These are phyloP conservation scores for Grammothele lineata DNA, from an alignment of 768 basidiomycete genomes.

Conservation along the genomic window DNA sequence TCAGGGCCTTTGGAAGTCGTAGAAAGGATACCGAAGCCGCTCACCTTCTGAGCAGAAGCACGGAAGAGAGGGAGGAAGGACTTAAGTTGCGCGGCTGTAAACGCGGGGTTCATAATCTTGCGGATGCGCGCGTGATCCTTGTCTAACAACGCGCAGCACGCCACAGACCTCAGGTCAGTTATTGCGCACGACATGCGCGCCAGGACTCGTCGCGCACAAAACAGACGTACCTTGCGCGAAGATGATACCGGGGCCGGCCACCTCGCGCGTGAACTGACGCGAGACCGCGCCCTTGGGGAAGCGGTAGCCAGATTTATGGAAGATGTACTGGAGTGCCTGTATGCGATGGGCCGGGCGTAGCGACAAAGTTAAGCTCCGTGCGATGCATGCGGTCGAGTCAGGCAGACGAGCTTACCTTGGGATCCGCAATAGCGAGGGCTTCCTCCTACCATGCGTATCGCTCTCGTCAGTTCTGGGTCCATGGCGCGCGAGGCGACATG, in stretches of 20 bases:
- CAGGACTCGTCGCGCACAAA: not conserved
- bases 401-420: conserved; percentile 4
- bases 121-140: conserved; percentile 18
- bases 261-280: conserved; percentile 14
- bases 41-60: conserved; percentile 17
- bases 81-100: conserved; percentile 19
- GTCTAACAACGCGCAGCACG: too few relatives aligned
- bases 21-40: not conserved
- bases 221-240: conserved; percentile 13
- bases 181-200: not conserved
- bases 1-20: not conserved
- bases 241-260: conserved; percentile 15
- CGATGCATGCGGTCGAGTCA: not conserved
- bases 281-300: conserved; percentile 23
- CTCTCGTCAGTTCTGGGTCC: not conserved
- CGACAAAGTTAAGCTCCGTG: not conserved
- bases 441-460: conserved; percentile 7
- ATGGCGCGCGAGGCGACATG: not conserved
- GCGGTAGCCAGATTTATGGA: conserved; percentile 25
- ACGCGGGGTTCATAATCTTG: conserved; percentile 22
- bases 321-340: conserved; percentile 26
- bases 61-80: conserved; percentile 22
- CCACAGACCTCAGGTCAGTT: not conserved
- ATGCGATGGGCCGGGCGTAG: not conserved
- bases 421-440: conserved; percentile 8